Base-by-base conservation (phyloP, 1,284 basidiomycete species). In the Chalciporus sp. region DNA sequence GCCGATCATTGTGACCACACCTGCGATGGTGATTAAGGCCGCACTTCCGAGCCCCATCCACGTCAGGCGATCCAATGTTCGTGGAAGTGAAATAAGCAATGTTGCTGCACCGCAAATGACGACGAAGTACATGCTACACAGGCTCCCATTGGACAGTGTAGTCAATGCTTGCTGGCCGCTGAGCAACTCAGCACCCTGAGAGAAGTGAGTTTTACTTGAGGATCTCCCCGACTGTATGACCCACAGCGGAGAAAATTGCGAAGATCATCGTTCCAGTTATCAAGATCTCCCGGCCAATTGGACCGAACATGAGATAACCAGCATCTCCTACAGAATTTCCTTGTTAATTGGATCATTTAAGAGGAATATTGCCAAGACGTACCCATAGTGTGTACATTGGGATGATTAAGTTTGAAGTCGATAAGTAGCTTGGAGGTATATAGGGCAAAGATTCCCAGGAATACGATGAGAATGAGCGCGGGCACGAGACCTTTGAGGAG, bases 401-500 rank as follows among this genome's bases (percentile, higher is more conserved):
- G 80, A 59, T 84, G 81, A 54, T 80, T 80, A 16, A 81, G 55
- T 66, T 83, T 84, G 74, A 84, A 84, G 63, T 81, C 76, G 47
- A 83, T 74, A 33, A 83, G 69, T 4, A 82, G 65, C 58, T 82
- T 82, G 7, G 81, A 76, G 0, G 81, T 83, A 58, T 76, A 81
- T 5, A 79, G 64, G 5, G 72, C 81, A 57, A 82, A 81, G 7
- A 75, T 59, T n/a, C 82, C 79, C n/a, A 83, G 65, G 56, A 83
- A 80, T 17, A 80, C 65, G n/a, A 82, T 79, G 47, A 83, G 63
- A 37, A 83, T 70, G n/a, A 82, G 68, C 9, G 79, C 81, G 1
- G 81, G 80, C 7, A 78, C 75, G 56, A 83, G 78, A 0, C 79
- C 79, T 81, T 52, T 27, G 51, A 23, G 20, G 14, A 4, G 7